Conservation (phyloP, 2,329 filamentous ascomycete genomes). For the Ilyonectria destructans region DNA sequence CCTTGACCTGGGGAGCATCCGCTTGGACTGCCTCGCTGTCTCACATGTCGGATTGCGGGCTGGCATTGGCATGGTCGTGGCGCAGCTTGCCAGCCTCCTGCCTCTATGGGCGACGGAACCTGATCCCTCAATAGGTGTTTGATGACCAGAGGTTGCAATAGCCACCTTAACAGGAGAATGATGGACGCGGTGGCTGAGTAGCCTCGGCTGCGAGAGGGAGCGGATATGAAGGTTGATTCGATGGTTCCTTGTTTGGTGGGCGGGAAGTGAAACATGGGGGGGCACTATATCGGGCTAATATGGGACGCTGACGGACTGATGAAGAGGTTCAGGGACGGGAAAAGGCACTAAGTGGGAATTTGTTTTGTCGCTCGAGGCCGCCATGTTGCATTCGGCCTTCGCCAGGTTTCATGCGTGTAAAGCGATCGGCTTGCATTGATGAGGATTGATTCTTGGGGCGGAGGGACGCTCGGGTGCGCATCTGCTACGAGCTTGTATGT, state of each 20-base stretch:
- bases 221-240: slow-evolving; percentile 19
- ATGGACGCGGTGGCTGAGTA: neutral
- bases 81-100: slow-evolving; percentile 7
- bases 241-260: slow-evolving; percentile 13
- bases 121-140: neutral
- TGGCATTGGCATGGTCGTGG: neutral
- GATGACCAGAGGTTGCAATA: slow-evolving; percentile 12
- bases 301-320: neutral
- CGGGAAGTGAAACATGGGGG: slow-evolving; percentile 27
- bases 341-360: slow-evolving; percentile 17
- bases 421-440: neutral
- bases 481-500: neutral
- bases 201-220: neutral
- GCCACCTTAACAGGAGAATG: slow-evolving; percentile 4
- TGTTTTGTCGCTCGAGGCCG: slow-evolving; percentile 4
- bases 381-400: slow-evolving; percentile 2
- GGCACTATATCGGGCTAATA: neutral
- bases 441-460: neutral
- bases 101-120: neutral
- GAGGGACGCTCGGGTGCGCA: neutral
- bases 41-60: slow-evolving; percentile 2
- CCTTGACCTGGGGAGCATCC: slow-evolving; percentile 8
- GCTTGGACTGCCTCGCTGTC: slow-evolving; percentile 10
- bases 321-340: slow-evolving; percentile 8
- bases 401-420: slow-evolving; percentile 6